Evolutionary conservation across 2,329 filamentous ascomycete species (phyloP).

Genomic region (Fonsecaea erecta): DNA sequence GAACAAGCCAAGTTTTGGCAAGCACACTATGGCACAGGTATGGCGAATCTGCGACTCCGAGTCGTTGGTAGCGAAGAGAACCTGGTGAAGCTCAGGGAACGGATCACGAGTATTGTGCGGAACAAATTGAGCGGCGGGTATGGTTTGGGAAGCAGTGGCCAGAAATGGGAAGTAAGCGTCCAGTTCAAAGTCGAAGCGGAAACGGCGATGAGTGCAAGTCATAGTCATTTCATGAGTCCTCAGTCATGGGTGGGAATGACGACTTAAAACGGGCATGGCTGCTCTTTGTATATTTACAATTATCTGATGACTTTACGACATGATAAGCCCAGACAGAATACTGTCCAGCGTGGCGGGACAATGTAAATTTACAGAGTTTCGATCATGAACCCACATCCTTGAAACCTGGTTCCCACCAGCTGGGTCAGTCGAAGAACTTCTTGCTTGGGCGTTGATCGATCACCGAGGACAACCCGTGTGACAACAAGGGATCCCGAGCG

Average conservation of each 20-base stretch:
- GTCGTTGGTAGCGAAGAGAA: conserved; percentile 70
- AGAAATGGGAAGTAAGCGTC: conserved; percentile 91
- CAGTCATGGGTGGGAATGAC: conserved; percentile 18
- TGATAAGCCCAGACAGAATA: background rate
- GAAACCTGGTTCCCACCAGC: background rate
- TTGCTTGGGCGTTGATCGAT: background rate
- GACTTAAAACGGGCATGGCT: background rate
- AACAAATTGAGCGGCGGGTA: conserved; percentile 88
- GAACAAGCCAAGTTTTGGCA: conserved; percentile 98
- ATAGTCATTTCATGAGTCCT: conserved; percentile 29
- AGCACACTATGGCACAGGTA: conserved; percentile 94
- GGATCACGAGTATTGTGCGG: conserved; percentile 77
- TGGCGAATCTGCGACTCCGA: conserved; percentile 87
- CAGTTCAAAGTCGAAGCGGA: conserved; percentile 66
- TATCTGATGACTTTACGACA: conserved; percentile 12
- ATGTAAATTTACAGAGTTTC: background rate
- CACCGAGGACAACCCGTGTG: background rate
- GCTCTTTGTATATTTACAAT: background rate
- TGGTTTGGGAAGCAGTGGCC: conserved; percentile 69
- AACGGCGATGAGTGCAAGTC: conserved; percentile 31
- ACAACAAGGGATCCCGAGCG: background rate
- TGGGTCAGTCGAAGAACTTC: background rate
- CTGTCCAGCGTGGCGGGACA: background rate
- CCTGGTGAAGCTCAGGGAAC: conserved; percentile 72
- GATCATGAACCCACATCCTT: background rate